A percentile compares a stretch with the other conserved stretches of the same genome.
Evolutionary conservation across 1,139 yeast genomes (phyloP).

Genomic region (Candida labiduridarum): DNA sequence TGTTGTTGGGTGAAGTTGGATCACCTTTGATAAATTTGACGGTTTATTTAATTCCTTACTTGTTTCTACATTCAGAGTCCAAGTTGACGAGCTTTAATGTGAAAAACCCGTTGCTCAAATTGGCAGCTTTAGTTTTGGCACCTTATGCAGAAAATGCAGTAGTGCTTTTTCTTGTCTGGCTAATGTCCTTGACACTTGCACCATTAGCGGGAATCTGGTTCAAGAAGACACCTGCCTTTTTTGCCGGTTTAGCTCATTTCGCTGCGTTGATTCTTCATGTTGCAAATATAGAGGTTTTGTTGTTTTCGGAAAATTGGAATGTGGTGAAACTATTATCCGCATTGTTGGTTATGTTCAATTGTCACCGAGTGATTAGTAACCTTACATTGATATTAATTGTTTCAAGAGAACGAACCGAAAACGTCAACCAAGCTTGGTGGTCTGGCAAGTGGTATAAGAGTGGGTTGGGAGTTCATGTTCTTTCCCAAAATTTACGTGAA

Average conservation of each 20-base stretch:
- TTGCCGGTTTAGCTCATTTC: conserved; percentile 56
- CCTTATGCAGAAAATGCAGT: conserved; percentile 57
- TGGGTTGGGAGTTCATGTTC: conserved; percentile 58
- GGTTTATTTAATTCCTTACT: conserved; percentile 57
- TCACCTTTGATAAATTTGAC: conserved; percentile 48
- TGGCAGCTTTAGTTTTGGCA: conserved; percentile 49
- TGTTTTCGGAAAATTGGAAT: conserved; percentile 67
- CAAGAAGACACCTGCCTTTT: conserved; percentile 32
- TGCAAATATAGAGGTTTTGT: conserved; percentile 58
- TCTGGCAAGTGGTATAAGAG: conserved; percentile 72
- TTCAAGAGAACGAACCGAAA: conserved; percentile 62
- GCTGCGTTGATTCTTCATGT: conserved; percentile 56
- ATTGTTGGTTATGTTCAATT: conserved; percentile 52
- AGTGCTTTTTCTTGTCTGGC: conserved; percentile 44
- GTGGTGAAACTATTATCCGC: conserved; percentile 60
- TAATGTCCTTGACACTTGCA: conserved; percentile 50
- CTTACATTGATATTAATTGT: conserved; percentile 47
- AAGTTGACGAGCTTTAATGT: conserved; percentile 51
- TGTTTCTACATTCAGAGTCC: conserved; percentile 64
- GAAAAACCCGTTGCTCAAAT: conserved; percentile 56
- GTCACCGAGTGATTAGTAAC: conserved; percentile 49
- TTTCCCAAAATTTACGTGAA: conserved; percentile 74
- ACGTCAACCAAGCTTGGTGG: conserved; percentile 80
- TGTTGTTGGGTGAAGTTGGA: conserved; percentile 54
- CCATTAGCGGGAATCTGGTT: conserved; percentile 45